Evolutionary conservation across 768 basidiomycete genomes (phyloP).

Genomic region (Suillus occidentalis): DNA sequence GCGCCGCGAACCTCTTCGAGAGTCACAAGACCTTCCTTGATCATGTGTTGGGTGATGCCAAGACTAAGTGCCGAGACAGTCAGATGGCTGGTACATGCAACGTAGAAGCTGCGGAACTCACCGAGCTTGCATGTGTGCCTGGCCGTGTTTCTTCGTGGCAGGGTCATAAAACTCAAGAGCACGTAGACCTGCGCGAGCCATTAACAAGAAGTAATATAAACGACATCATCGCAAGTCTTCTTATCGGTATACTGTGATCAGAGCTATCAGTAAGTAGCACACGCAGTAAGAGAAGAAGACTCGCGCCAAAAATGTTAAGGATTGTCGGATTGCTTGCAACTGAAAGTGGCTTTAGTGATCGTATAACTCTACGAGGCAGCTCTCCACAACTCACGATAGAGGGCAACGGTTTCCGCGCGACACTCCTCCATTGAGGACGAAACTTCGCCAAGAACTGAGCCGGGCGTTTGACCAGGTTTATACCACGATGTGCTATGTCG

Average conservation of each 20-base stretch:
- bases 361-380: too few species aligned
- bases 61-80: conserved; percentile 41
- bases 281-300: conserved; percentile 19
- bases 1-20: conserved; percentile 66
- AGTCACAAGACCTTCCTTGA: conserved; percentile 65
- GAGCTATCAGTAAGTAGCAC: neutral
- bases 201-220: conserved; percentile 81
- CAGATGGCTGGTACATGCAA: conserved; percentile 8
- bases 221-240: conserved; percentile 73
- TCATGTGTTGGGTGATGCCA: conserved; percentile 81
- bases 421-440: conserved; percentile 93
- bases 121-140: conserved; percentile 92
- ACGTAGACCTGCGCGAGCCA: conserved; percentile 82
- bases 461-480: conserved; percentile 81
- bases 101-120: conserved; percentile 30
- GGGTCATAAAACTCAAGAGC: conserved; percentile 86
- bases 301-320: conserved; percentile 75
- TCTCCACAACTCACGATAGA: conserved; percentile 59
- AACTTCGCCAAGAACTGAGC: conserved; percentile 80
- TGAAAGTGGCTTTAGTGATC: conserved; percentile 24
- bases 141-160: conserved; percentile 76
- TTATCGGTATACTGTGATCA: conserved; percentile 57
- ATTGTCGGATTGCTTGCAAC: conserved; percentile 77
- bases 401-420: conserved; percentile 84
- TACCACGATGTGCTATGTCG: conserved; percentile 74